Evolutionary conservation across 2,329 filamentous ascomycete species (phyloP).

Genomic region (Lachnellula subtilissima): DNA sequence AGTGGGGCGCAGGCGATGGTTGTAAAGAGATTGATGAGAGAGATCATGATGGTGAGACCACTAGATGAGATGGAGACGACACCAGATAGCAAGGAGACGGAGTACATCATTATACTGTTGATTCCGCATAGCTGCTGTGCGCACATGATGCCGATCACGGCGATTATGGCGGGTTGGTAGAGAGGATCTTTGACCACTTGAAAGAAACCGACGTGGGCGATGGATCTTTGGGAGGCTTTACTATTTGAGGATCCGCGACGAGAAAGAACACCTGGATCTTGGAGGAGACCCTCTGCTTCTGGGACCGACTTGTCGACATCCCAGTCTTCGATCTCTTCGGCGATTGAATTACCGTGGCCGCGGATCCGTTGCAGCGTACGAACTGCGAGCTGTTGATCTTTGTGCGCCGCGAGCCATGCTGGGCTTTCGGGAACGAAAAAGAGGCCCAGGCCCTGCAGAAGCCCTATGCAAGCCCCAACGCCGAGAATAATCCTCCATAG

Average conservation of each 20-base stretch:
- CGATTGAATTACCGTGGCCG: conserved; percentile 62
- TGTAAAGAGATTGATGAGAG: conserved; percentile 76
- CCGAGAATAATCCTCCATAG: conserved; percentile 83
- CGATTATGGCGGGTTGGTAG: conserved; percentile 70
- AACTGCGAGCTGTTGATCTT: conserved; percentile 57
- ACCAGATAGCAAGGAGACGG: conserved; percentile 78
- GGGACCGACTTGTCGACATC: conserved; percentile 33
- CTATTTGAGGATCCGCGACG: conserved; percentile 24
- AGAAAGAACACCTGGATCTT: conserved; percentile 15
- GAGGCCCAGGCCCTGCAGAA: conserved; percentile 65
- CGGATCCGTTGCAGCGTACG: conserved; percentile 70
- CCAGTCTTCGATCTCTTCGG: conserved; percentile 66
- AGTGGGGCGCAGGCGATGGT: conserved; percentile 79
- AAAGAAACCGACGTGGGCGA: conserved; percentile 52
- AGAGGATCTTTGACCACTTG: conserved; percentile 62
- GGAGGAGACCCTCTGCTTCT: conserved; percentile 28
- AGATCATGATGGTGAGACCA: conserved; percentile 81
- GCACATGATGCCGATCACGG: conserved; percentile 86
- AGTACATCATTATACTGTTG: conserved; percentile 99
- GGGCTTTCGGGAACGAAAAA: conserved; percentile 81
- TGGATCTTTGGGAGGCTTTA: conserved; percentile 24
- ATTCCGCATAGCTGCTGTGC: conserved; percentile 90
- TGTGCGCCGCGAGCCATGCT: conserved; percentile 71
- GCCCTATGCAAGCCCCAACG: conserved; percentile 63
- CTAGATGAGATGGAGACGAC: conserved; percentile 78